Base-by-base conservation (phyloP, 2,329 filamentous ascomycete species). In the Rhexocercosporidium sp. region DNA sequence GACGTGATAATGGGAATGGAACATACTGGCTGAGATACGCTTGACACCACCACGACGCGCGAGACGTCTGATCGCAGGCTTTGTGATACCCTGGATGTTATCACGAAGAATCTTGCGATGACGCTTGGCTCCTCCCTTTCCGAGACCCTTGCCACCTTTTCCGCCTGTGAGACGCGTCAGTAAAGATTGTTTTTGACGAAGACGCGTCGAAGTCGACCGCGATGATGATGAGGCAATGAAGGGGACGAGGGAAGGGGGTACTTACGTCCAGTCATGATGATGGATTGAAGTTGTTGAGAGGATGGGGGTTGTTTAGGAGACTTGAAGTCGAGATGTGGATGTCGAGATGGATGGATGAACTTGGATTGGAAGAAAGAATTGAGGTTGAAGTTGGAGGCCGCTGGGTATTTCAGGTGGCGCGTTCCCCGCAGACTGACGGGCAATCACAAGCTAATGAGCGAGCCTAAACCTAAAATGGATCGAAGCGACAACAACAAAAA, bases 11-110 rank as follows among this genome's bases (percentile, higher is more conserved):
- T 92, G 81, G 89, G 89, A 92, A 86, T 87, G 18, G 74, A 27
- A 62, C 65, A 46, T 51, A 65, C 57, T 49, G 81, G 94, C 94
- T 79, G 94, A 97, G 79, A 97, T 97, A 97, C 94, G 94, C 93
- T 97, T 97, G 88, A 97, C 94, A 94, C 94, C 94, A 84, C 94
- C 94, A 96, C 94, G 94, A 85, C 94, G 94, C 74, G 94, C 94
- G 82, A 97, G 94, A 96, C 94, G 94, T 79, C 94, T 92, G 84
- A 97, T 97, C 78, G 94, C 94, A 78, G 94, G 94, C 92, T 97
- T 97, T 80, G 94, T 97, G 81, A 97, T 97, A 85, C 94, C 94
- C 87, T 97, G 94, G 81, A 97, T 97, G 92, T 97, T 97, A 92
- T 97, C 94, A 85, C 94, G 93, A 83, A 97, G 89, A 87, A 97